Conservation (phyloP, 2,329 filamentous ascomycete species). For the Pseudopithomyces chartarum region DNA sequence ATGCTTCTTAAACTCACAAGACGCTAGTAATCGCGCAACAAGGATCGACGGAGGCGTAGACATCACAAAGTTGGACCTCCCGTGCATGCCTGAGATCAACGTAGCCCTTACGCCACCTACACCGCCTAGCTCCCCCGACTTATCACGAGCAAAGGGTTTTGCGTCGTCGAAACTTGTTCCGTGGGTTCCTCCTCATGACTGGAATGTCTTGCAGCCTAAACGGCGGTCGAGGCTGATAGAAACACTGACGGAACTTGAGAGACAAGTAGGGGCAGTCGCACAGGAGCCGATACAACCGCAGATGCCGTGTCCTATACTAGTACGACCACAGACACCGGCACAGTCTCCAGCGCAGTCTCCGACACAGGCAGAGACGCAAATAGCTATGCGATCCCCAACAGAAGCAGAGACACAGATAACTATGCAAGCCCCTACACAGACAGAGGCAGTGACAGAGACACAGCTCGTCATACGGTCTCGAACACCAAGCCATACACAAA, state of each 20-base stretch:
- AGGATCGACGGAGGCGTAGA: slow-evolving; percentile 24
- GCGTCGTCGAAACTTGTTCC: slow-evolving; percentile 19
- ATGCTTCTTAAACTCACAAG: background rate
- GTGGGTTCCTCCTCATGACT: slow-evolving; percentile 39
- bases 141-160: slow-evolving; percentile 16
- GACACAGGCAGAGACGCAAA: too few relatives aligned
- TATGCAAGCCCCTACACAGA: too few relatives aligned
- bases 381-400: too few relatives aligned
- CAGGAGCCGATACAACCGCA: too few relatives aligned
- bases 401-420: too few relatives aligned
- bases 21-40: slow-evolving; percentile 16
- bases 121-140: slow-evolving; percentile 7
- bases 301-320: too few relatives aligned
- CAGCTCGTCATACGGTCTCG: too few relatives aligned
- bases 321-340: too few relatives aligned
- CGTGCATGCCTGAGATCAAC: slow-evolving; percentile 16
- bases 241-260: background rate
- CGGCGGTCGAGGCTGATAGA: background rate
- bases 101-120: background rate
- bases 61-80: slow-evolving; percentile 26
- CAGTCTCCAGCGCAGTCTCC: too few relatives aligned
- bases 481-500: too few relatives aligned
- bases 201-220: slow-evolving; percentile 37
- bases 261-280: too few relatives aligned
- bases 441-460: too few relatives aligned